phyloP scores from a whole-genome alignment of 108 stramenopile species.

The Cyclotella distinguenda region DNA sequence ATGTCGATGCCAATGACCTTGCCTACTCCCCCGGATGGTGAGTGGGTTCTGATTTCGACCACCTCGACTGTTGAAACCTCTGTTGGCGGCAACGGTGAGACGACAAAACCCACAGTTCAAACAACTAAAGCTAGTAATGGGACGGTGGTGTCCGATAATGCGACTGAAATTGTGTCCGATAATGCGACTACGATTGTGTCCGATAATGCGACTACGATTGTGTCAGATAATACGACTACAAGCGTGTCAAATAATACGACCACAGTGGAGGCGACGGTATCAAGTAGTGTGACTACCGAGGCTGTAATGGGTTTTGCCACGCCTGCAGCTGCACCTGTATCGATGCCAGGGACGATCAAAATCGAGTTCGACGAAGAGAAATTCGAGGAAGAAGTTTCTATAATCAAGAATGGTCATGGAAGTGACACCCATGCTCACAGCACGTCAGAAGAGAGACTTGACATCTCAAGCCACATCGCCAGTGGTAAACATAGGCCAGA shows the following conservation, averaged over 20 bases:
- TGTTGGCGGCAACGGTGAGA: not conserved
- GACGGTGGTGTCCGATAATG: no score
- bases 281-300: not conserved
- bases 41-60: constrained; percentile 6
- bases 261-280: not conserved
- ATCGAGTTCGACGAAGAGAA: not conserved
- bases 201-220: not conserved
- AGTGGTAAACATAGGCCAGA: constrained; percentile 13
- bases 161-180: no score
- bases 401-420: constrained; percentile 4
- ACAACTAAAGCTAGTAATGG: no score
- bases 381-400: not conserved
- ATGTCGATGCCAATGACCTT: constrained; percentile 7
- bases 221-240: not conserved
- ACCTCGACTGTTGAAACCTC: not conserved
- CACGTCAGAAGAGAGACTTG: not conserved
- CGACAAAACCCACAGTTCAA: not conserved
- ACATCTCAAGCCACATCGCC: constrained; percentile 1
- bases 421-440: not conserved
- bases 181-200: no score
- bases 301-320: not conserved
- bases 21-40: constrained; percentile 1
- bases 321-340: not conserved
- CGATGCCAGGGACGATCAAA: not conserved
- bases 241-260: not conserved